A percentile compares a stretch with the other conserved stretches of the same genome.
These are phyloP conservation scores for Candida pseudocylindracea DNA, from an alignment of 1,139 yeast genomes.

Conservation along the genomic window DNA sequence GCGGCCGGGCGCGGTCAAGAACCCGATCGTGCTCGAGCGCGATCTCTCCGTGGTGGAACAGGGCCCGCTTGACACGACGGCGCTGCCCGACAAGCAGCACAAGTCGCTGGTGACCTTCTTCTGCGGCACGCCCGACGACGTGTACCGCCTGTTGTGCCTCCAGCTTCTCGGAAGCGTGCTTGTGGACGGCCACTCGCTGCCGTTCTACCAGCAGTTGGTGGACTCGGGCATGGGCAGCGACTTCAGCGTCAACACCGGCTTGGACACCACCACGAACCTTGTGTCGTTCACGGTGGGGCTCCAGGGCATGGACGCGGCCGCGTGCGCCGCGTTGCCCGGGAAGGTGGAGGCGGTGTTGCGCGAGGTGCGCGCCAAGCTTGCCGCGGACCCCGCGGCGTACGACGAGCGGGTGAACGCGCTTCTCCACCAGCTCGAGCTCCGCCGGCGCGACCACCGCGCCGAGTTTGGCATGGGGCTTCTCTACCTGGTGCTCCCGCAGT, in stretches of 20 bases:
- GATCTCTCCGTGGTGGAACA: constrained; percentile 3
- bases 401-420: constrained; percentile 57
- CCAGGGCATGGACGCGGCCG: constrained; percentile 41
- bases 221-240: constrained; percentile 77
- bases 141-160: constrained; percentile 52
- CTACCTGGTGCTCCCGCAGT: constrained; percentile 54
- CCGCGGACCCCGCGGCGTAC: constrained; percentile 8
- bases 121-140: constrained; percentile 51
- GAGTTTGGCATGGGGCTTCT: constrained; percentile 74
- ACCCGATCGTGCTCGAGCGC: constrained; percentile 9
- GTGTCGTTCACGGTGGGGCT: constrained; percentile 71
- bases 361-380: constrained; percentile 15
- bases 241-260: constrained; percentile 72
- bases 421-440: constrained; percentile 68
- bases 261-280: constrained; percentile 63
- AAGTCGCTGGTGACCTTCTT: constrained; percentile 79
- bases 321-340: constrained; percentile 20
- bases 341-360: constrained; percentile 20
- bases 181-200: constrained; percentile 84
- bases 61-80: constrained; percentile 76
- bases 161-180: constrained; percentile 50
- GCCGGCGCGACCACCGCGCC: constrained; percentile 71
- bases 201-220: constrained; percentile 63
- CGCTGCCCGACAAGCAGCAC: constrained; percentile 38
- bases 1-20: constrained; percentile 7